A percentile compares a stretch with the other conserved stretches of the same genome.
Conservation (phyloP, 208 protist genomes). For the Leishmania gerbilli region DNA sequence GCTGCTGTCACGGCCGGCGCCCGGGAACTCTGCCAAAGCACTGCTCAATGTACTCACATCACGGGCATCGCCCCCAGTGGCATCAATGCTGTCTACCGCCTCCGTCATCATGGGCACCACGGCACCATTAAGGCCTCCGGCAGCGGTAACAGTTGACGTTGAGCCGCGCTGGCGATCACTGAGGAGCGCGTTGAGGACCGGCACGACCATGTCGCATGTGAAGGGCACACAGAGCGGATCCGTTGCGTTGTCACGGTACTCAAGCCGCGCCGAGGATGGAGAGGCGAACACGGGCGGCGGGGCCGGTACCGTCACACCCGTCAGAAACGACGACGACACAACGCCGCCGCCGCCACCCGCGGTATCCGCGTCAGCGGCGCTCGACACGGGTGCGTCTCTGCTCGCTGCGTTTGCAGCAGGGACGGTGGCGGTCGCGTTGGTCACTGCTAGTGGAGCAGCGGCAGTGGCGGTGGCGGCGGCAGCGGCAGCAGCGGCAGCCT, state of each 20-base stretch:
- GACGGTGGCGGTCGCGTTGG: background rate
- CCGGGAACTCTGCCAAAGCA: background rate
- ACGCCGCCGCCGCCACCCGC: background rate
- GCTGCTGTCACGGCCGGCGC: background rate
- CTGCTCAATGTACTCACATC: background rate
- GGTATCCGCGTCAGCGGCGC: background rate
- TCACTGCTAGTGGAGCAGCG: background rate
- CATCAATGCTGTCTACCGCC: background rate
- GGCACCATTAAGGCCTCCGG: background rate
- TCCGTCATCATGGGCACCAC: background rate
- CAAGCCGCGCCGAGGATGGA: slow-evolving; percentile 40
- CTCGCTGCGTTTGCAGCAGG: background rate
- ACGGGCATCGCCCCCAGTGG: background rate
- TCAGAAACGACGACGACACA: background rate
- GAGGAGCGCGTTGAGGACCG: slow-evolving; percentile 1
- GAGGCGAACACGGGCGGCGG: slow-evolving; percentile 57
- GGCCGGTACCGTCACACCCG: slow-evolving; percentile 13
- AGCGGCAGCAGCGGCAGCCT: slow-evolving; percentile 28
- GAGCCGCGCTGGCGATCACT: background rate
- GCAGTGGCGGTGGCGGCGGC: slow-evolving; percentile 15
- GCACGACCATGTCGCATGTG: slow-evolving; percentile 24
- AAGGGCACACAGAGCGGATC: slow-evolving; percentile 61
- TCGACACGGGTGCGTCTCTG: background rate
- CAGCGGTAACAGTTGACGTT: background rate
- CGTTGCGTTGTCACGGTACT: slow-evolving; percentile 49